Base-by-base conservation (phyloP, 2,329 filamentous ascomycete genomes). In the Ceratocystis alfenasii region DNA sequence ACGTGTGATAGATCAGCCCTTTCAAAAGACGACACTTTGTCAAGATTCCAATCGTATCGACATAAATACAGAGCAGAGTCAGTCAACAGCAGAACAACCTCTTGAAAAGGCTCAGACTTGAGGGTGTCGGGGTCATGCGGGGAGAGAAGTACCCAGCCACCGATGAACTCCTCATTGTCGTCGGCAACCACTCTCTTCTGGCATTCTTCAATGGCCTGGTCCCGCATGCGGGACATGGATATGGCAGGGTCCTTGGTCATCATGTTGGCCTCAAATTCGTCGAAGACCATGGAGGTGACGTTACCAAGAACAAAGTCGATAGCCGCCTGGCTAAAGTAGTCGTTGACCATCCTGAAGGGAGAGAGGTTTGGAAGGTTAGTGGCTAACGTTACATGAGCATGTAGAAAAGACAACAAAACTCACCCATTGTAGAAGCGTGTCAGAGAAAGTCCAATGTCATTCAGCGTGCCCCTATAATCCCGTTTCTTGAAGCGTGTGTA, bases 281-380 rank as follows among this genome's bases (percentile, higher is more conserved):
- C 89, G 73, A 97, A 97, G 2, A 96, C 88, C 17, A 86, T 80
- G 1, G 86, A 87, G 0, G 87, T 90, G 10, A 95, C 89, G 70
- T 94, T 94, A 22, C 94, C 94, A 0, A 97, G 83, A 3, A 96
- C 82, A 72, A 94, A 97, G 74, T 99, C 94, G 69, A 99, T 96
- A 63, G 89, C 90, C 0, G 91, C 89, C 74, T 99, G 94, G 25
- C 92, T 88, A 75, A 97, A 97, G 75, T 95, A 96, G 76, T 99
- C 94, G 70, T 95, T 96, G 69, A 99, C 91, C 76, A 97, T 94
- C 70, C 96, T 97, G 72, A 81, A 1, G 0, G 64, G n/a, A 28
- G 70, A 41, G 15, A 30, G 28, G 69, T 20, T 3, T 3, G 17
- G 8, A 22, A 46, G 25, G 62, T 67, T 64, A 67, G 44, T 22